Percentiles rank a stretch among this genome's conserved stretches.
Conservation (phyloP, 306 rosid genomes). For the Ammopiptanthus mongolicus region DNA sequence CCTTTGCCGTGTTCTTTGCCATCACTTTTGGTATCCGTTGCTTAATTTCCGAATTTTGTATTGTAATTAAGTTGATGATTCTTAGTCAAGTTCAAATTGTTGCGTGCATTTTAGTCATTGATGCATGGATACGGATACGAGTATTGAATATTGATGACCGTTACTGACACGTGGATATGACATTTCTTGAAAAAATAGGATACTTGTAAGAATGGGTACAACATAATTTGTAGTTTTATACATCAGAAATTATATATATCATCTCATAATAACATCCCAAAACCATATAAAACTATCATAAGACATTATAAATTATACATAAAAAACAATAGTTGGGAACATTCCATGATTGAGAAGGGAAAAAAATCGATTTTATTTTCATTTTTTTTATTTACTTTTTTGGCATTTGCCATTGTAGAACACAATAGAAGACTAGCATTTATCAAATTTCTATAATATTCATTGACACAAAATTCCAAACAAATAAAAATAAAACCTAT, state of each 20-base stretch:
- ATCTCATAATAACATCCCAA: background rate
- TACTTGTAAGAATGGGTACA: background rate
- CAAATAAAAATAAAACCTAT: background rate
- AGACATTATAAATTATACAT: background rate
- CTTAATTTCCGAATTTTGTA: background rate
- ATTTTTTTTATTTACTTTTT: background rate
- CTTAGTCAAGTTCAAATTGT: background rate
- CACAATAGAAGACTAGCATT: background rate
- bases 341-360: background rate
- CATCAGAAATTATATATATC: background rate
- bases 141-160: background rate
- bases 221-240: background rate
- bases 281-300: background rate
- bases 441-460: background rate
- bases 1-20: constrained; percentile 59
- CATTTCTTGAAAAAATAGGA: background rate
- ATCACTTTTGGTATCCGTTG: constrained; percentile 60
- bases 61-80: background rate
- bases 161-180: background rate
- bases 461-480: background rate
- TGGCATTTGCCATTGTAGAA: background rate
- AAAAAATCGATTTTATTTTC: too few relatives aligned
- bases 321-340: background rate
- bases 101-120: background rate
- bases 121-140: background rate